These are phyloP conservation scores for Helotiales sp. DNA, from an alignment of 2,329 filamentous ascomycete genomes.

Conservation along the genomic window DNA sequence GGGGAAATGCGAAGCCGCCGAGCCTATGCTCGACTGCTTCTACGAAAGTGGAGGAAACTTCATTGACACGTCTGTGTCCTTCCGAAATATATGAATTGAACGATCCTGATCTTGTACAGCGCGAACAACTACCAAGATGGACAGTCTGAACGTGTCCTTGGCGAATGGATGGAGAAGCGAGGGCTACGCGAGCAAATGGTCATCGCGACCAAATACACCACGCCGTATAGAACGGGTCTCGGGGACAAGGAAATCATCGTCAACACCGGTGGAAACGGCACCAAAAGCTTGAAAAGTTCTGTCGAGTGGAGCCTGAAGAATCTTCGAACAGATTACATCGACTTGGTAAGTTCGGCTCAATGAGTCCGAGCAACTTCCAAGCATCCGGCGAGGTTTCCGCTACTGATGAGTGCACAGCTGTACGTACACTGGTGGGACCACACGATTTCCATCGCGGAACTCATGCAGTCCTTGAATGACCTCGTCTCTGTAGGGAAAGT, in stretches of 20 bases:
- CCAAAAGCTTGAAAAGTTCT: constrained; percentile 10
- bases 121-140: constrained; percentile 56
- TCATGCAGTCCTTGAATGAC: constrained; percentile 66
- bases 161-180: constrained; percentile 53
- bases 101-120: constrained; percentile 36
- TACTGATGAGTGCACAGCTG: constrained; percentile 7
- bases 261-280: constrained; percentile 10
- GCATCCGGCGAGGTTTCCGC: background rate
- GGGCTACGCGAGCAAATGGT: constrained; percentile 51
- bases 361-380: background rate
- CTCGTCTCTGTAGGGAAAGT: constrained; percentile 61
- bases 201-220: constrained; percentile 51
- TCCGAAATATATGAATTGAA: background rate
- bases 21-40: constrained; percentile 58
- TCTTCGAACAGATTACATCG: constrained; percentile 7
- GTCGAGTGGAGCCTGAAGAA: constrained; percentile 10
- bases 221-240: constrained; percentile 29
- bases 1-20: background rate
- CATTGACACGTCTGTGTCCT: constrained; percentile 46
- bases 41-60: constrained; percentile 60
- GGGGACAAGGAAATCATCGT: constrained; percentile 16
- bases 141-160: constrained; percentile 55
- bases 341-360: constrained; percentile 2
- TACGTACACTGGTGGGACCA: constrained; percentile 44
- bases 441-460: constrained; percentile 59